Conservation (phyloP, 495 filamentous ascomycete genomes). For the Neurospora hispaniola region DNA sequence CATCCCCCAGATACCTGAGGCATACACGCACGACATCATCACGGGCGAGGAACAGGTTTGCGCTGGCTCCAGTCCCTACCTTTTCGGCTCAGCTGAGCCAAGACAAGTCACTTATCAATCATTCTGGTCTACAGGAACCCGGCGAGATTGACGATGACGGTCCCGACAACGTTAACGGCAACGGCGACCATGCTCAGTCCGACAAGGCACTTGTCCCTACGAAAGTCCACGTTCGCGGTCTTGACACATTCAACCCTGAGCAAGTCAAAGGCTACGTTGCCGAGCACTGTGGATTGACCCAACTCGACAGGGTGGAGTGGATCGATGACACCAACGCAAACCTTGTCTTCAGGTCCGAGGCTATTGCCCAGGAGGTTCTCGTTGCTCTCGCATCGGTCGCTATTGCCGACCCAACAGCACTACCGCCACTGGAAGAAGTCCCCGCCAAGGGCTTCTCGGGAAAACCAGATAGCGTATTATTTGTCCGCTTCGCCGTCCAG, state of each 20-base stretch:
- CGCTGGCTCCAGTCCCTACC: not conserved
- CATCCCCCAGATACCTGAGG: slow-evolving; percentile 30
- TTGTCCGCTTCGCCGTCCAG: slow-evolving; percentile 62
- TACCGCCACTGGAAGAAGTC: slow-evolving; percentile 39
- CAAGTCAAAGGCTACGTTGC: slow-evolving; percentile 61
- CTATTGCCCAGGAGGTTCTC: slow-evolving; percentile 60
- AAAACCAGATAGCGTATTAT: slow-evolving; percentile 58
- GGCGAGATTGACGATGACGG: slow-evolving; percentile 23
- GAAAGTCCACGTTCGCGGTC: slow-evolving; percentile 74
- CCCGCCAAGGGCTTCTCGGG: slow-evolving; percentile 51
- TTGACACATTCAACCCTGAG: slow-evolving; percentile 69
- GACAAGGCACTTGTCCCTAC: slow-evolving; percentile 31
- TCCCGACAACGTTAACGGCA: slow-evolving; percentile 9
- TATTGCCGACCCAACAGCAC: slow-evolving; percentile 34
- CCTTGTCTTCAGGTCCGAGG: slow-evolving; percentile 60
- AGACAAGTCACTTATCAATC: slow-evolving; percentile 5
- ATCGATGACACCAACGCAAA: slow-evolving; percentile 91
- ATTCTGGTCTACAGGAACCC: slow-evolving; percentile 20
- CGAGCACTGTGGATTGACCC: slow-evolving; percentile 48
- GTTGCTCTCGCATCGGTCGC: slow-evolving; percentile 42
- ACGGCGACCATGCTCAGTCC: slow-evolving; percentile 7
- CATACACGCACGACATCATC: slow-evolving; percentile 35
- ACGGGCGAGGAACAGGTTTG: slow-evolving; percentile 27
- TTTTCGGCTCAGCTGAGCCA: slow-evolving; percentile 9
- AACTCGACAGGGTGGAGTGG: slow-evolving; percentile 68